Evolutionary conservation across 176 grass and related monocot genomes (phyloP).

Genomic region (Oryza meridionalis): DNA sequence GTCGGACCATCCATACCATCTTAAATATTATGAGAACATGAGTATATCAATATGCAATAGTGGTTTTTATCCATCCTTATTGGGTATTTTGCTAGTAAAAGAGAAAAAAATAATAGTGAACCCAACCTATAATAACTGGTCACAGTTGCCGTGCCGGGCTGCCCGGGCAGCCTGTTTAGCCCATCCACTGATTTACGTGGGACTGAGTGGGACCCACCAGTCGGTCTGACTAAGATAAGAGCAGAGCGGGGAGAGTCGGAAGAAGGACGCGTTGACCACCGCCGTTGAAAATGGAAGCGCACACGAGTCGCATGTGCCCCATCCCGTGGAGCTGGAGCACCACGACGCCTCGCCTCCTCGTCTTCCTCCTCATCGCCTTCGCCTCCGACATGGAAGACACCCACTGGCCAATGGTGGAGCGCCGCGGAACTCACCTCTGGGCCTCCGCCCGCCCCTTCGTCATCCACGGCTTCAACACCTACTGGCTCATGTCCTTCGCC

Average conservation of each 20-base stretch:
- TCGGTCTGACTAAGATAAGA: too few relatives aligned
- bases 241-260: background rate
- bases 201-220: slow-evolving; percentile 48
- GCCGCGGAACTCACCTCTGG: slow-evolving; percentile 50
- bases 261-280: too few relatives aligned
- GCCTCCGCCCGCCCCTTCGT: slow-evolving; percentile 59
- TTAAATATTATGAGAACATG: too few relatives aligned
- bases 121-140: too few relatives aligned
- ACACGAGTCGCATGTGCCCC: background rate
- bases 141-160: too few relatives aligned
- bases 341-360: background rate
- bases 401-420: slow-evolving; percentile 54
- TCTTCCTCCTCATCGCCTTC: slow-evolving; percentile 31
- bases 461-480: slow-evolving; percentile 81
- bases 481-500: slow-evolving; percentile 88
- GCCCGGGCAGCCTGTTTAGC: too few relatives aligned
- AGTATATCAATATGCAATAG: too few relatives aligned
- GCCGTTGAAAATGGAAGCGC: background rate
- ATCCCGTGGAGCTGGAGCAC: background rate
- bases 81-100: too few relatives aligned
- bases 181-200: too few relatives aligned
- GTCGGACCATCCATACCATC: too few relatives aligned
- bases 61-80: too few relatives aligned
- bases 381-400: slow-evolving; percentile 13
- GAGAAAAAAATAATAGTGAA: too few relatives aligned